Conservation (phyloP, 441 rosid genomes). For the Pelargonium fulgidum region DNA sequence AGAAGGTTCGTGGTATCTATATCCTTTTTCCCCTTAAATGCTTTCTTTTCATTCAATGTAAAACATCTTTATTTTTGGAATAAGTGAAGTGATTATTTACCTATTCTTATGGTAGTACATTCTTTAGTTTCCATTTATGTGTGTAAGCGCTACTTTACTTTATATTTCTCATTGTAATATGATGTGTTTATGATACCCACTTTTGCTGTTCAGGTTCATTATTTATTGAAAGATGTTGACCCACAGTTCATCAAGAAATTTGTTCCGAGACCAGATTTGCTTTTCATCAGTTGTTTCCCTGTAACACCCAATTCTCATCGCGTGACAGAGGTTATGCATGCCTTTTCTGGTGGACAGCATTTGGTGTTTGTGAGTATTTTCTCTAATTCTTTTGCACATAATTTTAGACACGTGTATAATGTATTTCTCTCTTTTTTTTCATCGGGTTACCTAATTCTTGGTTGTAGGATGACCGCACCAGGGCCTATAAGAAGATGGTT, state of each 20-base stretch:
- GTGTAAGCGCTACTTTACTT: neutral
- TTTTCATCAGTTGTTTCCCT: constrained; percentile 54
- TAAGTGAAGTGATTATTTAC: neutral
- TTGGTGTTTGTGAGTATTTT: constrained; percentile 58
- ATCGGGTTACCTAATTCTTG: constrained; percentile 15
- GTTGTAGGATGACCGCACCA: constrained; percentile 70
- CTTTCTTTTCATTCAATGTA: neutral
- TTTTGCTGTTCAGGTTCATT: constrained; percentile 43
- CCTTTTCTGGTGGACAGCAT: constrained; percentile 50
- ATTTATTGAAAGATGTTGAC: constrained; percentile 57
- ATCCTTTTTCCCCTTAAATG: neutral
- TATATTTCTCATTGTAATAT: neutral
- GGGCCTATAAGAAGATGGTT: constrained; percentile 65
- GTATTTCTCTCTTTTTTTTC: neutral
- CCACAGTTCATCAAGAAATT: constrained; percentile 46
- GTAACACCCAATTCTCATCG: constrained; percentile 87
- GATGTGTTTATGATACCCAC: constrained; percentile 10
- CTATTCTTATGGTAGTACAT: neutral
- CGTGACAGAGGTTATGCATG: constrained; percentile 58
- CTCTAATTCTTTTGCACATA: neutral
- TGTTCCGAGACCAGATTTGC: constrained; percentile 32
- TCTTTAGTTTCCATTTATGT: neutral
- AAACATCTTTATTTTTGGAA: neutral
- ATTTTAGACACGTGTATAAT: neutral
- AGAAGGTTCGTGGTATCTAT: neutral